Conservation (phyloP, 2,329 filamentous ascomycete species). For the Trichoderma polysporum region DNA sequence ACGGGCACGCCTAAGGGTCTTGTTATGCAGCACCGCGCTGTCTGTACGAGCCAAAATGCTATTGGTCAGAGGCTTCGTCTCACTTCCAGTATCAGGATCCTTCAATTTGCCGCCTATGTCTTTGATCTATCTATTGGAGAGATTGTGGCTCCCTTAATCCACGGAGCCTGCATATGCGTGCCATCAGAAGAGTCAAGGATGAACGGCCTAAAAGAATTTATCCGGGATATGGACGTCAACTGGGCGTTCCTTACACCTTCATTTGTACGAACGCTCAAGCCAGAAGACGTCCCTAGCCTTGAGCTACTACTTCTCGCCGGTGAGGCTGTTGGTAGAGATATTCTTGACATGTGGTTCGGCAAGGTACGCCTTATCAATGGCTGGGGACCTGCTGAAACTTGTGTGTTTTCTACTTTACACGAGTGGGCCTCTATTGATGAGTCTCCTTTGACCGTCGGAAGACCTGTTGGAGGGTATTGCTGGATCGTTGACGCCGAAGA, state of each 20-base stretch:
- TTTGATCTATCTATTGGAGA: slow-evolving; percentile 22
- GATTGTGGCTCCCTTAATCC: slow-evolving; percentile 9
- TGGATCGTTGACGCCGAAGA: neutral
- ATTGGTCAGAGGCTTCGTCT: slow-evolving; percentile 1
- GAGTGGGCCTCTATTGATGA: neutral
- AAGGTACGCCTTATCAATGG: slow-evolving; percentile 19
- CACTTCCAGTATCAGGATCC: neutral
- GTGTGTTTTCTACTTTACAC: slow-evolving; percentile 16
- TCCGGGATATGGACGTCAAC: neutral
- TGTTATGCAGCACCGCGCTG: slow-evolving; percentile 7
- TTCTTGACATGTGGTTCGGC: slow-evolving; percentile 12
- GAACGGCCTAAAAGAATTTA: neutral
- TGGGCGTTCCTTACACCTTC: slow-evolving; percentile 18
- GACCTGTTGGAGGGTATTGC: slow-evolving; percentile 13
- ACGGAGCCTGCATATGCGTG: slow-evolving; percentile 16
- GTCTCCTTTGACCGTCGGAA: slow-evolving; percentile 3
- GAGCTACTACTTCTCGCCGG: slow-evolving; percentile 43
- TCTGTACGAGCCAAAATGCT: slow-evolving; percentile 7
- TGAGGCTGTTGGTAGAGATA: slow-evolving; percentile 16
- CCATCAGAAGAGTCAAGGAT: slow-evolving; percentile 19
- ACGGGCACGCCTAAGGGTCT: slow-evolving; percentile 56
- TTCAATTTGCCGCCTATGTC: slow-evolving; percentile 24
- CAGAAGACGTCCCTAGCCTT: slow-evolving; percentile 42
- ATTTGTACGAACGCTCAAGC: slow-evolving; percentile 35
- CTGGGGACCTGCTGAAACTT: slow-evolving; percentile 21